Evolutionary conservation across 345 rosid genomes (phyloP).

Genomic region (Moricandia moricandioides): DNA sequence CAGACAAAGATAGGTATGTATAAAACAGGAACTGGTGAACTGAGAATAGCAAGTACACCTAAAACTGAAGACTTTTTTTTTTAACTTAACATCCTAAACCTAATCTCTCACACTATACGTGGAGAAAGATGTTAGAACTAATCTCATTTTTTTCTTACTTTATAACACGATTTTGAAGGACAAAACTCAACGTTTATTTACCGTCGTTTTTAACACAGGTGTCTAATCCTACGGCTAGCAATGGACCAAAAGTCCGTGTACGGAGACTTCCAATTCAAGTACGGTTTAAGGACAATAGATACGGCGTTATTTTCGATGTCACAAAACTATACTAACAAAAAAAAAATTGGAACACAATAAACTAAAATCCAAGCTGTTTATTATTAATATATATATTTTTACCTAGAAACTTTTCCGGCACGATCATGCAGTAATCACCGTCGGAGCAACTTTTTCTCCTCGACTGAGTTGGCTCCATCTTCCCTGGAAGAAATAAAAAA

Average conservation of each 20-base stretch:
- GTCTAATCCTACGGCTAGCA: conserved; percentile 39
- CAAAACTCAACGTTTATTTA: not conserved
- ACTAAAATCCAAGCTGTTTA: not conserved
- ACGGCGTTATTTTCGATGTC: conserved; percentile 21
- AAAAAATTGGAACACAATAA: too few relatives aligned
- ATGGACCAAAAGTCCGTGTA: conserved; percentile 23
- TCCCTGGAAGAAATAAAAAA: conserved; percentile 28
- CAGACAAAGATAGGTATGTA: conserved; percentile 11
- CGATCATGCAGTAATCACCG: conserved; percentile 43
- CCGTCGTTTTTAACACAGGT: conserved; percentile 23
- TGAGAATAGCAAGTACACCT: conserved; percentile 38
- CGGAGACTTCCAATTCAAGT: conserved; percentile 24
- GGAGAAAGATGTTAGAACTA: conserved; percentile 15
- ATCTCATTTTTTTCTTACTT: conserved; percentile 16
- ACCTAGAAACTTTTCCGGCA: conserved; percentile 68
- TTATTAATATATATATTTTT: conserved; percentile 5
- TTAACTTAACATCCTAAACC: not conserved
- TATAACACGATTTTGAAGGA: not conserved
- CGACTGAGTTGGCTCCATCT: conserved; percentile 22
- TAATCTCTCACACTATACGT: conserved; percentile 36
- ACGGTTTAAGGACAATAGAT: not conserved
- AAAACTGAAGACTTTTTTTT: conserved; percentile 35
- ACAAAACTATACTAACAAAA: not conserved
- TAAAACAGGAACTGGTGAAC: conserved; percentile 32
- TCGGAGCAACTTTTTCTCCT: conserved; percentile 80